Evolutionary conservation across 2,329 filamentous ascomycete species (phyloP), one percentile per base, ranked within the genome.

Genomic region (Tolypocladium nubicola): DNA sequence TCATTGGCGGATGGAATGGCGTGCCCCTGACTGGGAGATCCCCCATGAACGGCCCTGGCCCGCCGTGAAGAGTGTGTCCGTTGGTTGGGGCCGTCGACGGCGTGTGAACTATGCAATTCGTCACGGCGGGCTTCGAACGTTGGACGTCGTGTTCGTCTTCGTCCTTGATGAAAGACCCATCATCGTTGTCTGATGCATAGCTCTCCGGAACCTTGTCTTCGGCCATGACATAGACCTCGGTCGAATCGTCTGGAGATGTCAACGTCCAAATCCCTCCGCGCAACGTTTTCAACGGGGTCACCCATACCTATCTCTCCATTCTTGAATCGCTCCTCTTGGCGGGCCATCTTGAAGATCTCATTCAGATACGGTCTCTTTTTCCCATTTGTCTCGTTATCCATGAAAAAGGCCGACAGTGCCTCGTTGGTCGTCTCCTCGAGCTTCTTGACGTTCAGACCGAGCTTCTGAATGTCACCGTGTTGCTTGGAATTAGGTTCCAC

Each of bases 331-430:
- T 85, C 82, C 61, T 87, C 80, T 37, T 73, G 68, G 57, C 71
- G 76, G 0, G 83, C 83, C 37, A 87, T 76, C 59, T 78, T 80
- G 71, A 87, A 86, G 10, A 86, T 79, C 63, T 86, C 83, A 56
- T 76, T 79, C 10, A 87, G 65, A 53, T 76, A 83, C 0, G 75
- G 74, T 57, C 75, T 77, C 72, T 86, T 86, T 60, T 73, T 73
- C 2, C 70, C 68, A 58, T 86, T 86, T 47, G 74, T 75, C 2
- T 81, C 78, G 56, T 78, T 79, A 60, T 85, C 82, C 16, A 75
- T 72, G 58, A 85, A 86, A 70, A 82, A 86, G 19, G 74, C 71
- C 0, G 79, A 79, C 35, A 86, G 73, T 0, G 79, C 79, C 57
- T 87, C 83, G 54, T 74, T 77, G 0, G 83, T 85, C 2, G 79